These are phyloP conservation scores for Coemansia aciculifera DNA, from an alignment of 192 early-diverging fungal species.

Conservation along the genomic window DNA sequence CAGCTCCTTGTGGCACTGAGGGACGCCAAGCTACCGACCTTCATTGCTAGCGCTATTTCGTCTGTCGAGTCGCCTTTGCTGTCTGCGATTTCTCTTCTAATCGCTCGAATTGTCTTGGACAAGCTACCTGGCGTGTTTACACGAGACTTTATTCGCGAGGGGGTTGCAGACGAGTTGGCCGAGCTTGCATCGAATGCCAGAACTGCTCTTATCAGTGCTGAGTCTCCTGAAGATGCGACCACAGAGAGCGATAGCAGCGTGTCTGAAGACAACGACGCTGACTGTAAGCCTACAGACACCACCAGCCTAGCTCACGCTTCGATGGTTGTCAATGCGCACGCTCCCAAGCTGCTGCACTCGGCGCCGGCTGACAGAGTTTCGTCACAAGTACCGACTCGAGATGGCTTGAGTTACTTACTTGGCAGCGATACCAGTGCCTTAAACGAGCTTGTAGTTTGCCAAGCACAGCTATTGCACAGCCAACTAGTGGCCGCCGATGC, in stretches of 20 bases:
- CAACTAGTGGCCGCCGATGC: background rate
- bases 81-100: slow-evolving; percentile 29
- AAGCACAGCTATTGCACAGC: slow-evolving; percentile 19
- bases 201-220: background rate
- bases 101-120: slow-evolving; percentile 63
- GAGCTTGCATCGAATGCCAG: slow-evolving; percentile 33
- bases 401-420: background rate
- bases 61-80: slow-evolving; percentile 19
- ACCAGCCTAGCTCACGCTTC: background rate
- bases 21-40: slow-evolving; percentile 19
- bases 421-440: background rate
- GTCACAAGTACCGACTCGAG: background rate
- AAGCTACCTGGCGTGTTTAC: slow-evolving; percentile 62
- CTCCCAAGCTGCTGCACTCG: background rate
- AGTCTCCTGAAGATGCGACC: background rate
- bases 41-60: slow-evolving; percentile 26
- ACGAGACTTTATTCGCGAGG: slow-evolving; percentile 71
- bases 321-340: background rate
- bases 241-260: background rate
- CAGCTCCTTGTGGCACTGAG: slow-evolving; percentile 54
- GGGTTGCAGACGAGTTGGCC: slow-evolving; percentile 65
- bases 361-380: background rate
- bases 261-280: background rate
- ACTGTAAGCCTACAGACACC: background rate
- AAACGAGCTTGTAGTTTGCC: slow-evolving; percentile 5